A percentile compares a stretch with the other conserved stretches of the same genome.
These are phyloP conservation scores for Rhizoctonia solani DNA, from an alignment of 1,284 basidiomycete species.

Conservation along the genomic window DNA sequence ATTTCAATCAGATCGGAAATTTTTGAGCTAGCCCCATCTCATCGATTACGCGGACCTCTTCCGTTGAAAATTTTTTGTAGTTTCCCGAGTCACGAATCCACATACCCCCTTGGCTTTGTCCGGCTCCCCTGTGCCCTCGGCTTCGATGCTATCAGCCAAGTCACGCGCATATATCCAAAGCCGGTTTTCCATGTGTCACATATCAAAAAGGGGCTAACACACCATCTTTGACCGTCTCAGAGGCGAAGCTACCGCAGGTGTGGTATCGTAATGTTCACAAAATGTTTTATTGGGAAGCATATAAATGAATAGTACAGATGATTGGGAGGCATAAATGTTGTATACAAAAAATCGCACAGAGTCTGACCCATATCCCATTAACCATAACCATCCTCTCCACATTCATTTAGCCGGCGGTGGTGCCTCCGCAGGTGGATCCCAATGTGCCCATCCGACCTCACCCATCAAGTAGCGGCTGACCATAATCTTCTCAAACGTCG, in stretches of 20 bases:
- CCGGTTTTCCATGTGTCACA: not conserved
- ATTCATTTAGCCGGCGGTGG: conserved; percentile 24
- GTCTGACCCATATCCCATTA: not conserved
- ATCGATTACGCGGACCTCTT: conserved; percentile 1
- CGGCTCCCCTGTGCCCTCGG: conserved; percentile 30
- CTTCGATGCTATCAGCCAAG: conserved; percentile 32
- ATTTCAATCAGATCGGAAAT: conserved; percentile 12
- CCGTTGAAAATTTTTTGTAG: conserved; percentile 12
- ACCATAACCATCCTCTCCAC: not conserved
- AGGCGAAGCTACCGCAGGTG: not conserved
- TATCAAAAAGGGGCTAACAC: not conserved
- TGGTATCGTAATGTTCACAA: not conserved
- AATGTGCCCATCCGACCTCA: conserved; percentile 59
- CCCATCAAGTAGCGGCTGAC: conserved; percentile 78
- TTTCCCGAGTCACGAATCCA: conserved; percentile 23
- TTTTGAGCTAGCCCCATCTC: conserved; percentile 3
- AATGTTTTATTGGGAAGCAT: not conserved
- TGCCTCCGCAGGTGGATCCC: conserved; percentile 5
- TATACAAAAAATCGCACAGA: not conserved
- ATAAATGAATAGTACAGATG: conserved; percentile 23
- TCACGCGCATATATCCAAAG: conserved; percentile 25
- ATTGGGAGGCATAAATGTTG: conserved; percentile 4
- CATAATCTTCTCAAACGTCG: conserved; percentile 81
- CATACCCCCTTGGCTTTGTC: not conserved
- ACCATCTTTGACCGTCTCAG: conserved; percentile 2